Evolutionary conservation across 2,329 filamentous ascomycete species (phyloP).

Genomic region (Pseudogymnoascus sp.): DNA sequence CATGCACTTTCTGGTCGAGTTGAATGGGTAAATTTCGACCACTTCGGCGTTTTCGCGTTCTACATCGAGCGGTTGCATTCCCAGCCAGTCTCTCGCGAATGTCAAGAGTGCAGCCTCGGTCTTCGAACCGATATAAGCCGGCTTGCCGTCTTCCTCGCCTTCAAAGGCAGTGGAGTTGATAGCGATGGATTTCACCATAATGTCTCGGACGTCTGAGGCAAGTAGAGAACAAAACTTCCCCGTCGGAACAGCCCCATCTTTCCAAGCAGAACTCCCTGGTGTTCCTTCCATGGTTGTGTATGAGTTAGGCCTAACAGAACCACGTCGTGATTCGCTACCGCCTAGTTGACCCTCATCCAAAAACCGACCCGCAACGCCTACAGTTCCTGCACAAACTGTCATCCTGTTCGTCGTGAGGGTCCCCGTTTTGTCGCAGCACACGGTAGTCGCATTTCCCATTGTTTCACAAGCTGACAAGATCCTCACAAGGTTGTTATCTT

Average conservation of each 20-base stretch:
- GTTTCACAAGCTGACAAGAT: slow-evolving; percentile 59
- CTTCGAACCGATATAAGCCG: slow-evolving; percentile 59
- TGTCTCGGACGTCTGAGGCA: slow-evolving; percentile 8
- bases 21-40: slow-evolving; percentile 34
- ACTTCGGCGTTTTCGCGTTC: slow-evolving; percentile 53
- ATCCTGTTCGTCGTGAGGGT: slow-evolving; percentile 66
- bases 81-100: slow-evolving; percentile 55
- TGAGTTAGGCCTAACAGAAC: background rate
- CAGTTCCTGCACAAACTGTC: slow-evolving; percentile 50
- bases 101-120: slow-evolving; percentile 64
- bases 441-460: slow-evolving; percentile 64
- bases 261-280: background rate
- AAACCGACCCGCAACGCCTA: background rate
- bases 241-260: background rate
- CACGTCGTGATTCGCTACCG: background rate
- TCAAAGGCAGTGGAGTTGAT: slow-evolving; percentile 61
- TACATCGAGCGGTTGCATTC: slow-evolving; percentile 48
- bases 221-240: background rate
- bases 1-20: slow-evolving; percentile 50
- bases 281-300: background rate
- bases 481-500: slow-evolving; percentile 61
- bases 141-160: slow-evolving; percentile 45
- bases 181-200: slow-evolving; percentile 52
- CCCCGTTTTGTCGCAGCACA: slow-evolving; percentile 74
- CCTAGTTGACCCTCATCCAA: background rate